Evolutionary conservation across 495 filamentous ascomycete genomes (phyloP).

Genomic region (Immersiella caudata): DNA sequence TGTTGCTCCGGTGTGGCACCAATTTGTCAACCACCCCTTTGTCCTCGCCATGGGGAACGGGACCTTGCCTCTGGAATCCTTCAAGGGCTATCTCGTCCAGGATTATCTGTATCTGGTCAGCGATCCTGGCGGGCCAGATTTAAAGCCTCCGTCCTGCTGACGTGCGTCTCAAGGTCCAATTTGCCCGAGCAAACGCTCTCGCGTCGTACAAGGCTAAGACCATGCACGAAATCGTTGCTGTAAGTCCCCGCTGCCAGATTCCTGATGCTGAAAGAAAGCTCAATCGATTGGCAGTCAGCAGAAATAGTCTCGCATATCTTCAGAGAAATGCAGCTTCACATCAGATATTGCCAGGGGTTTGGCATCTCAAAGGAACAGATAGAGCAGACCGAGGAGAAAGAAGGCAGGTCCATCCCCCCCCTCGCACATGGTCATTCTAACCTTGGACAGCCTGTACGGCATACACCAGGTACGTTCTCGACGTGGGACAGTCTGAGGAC

Average conservation of each 20-base stretch:
- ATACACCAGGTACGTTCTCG: constrained; percentile 82
- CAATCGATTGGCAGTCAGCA: constrained; percentile 58
- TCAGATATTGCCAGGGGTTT: constrained; percentile 77
- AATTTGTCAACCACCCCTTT: constrained; percentile 78
- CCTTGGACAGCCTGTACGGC: constrained; percentile 64
- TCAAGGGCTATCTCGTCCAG: constrained; percentile 85
- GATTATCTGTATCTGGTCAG: constrained; percentile 85
- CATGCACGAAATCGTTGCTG: constrained; percentile 71
- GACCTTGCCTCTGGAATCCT: constrained; percentile 68
- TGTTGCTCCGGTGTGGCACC: constrained; percentile 69
- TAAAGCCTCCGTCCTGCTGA: not conserved
- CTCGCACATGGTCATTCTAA: not conserved
- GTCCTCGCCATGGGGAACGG: constrained; percentile 75
- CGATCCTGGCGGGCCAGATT: not conserved
- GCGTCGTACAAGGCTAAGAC: constrained; percentile 78
- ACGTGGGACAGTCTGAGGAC: constrained; percentile 84
- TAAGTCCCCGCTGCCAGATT: constrained; percentile 33
- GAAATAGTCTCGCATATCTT: constrained; percentile 73
- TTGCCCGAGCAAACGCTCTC: constrained; percentile 80
- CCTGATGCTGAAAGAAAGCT: not conserved
- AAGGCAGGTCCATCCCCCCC: constrained; percentile 53
- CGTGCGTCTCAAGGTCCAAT: constrained; percentile 56
- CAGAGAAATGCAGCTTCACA: constrained; percentile 76
- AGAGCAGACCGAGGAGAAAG: constrained; percentile 69
- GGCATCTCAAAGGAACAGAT: constrained; percentile 78